phyloP scores from a whole-genome alignment of 371 early-diverging fungal species.

The Nematocida sp. region DNA sequence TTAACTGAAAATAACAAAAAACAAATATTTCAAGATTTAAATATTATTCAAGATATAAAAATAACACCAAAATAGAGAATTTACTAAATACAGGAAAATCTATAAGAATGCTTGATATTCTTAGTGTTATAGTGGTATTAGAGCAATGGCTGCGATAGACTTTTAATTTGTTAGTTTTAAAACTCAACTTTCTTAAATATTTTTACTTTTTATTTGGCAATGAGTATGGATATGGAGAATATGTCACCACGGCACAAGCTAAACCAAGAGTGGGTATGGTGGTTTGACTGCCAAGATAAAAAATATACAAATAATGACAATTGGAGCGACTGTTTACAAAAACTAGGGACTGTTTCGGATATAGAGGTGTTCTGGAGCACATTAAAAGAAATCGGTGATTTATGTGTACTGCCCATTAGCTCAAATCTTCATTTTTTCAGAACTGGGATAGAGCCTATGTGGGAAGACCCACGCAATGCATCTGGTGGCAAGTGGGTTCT shows the following conservation, averaged over 20 bases:
- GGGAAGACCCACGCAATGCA: conserved; percentile 93
- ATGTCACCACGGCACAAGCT: conserved; percentile 77
- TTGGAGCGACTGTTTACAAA: conserved; percentile 48
- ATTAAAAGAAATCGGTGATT: conserved; percentile 71
- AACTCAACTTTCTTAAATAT: conserved; percentile 47
- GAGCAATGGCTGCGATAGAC: background rate
- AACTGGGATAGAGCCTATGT: conserved; percentile 89
- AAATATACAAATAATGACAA: conserved; percentile 38
- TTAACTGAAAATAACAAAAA: background rate
- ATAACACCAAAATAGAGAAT: background rate
- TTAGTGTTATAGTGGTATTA: too few relatives aligned
- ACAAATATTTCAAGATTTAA: background rate
- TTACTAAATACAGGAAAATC: background rate
- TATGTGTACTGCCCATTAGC: conserved; percentile 49
- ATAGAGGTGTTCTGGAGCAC: conserved; percentile 44
- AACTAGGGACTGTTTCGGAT: conserved; percentile 30
- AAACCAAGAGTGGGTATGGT: conserved; percentile 81
- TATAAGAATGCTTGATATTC: background rate
- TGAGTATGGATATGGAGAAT: conserved; percentile 51
- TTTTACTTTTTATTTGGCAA: conserved; percentile 42
- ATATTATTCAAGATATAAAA: background rate
- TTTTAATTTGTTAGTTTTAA: conserved; percentile 4
- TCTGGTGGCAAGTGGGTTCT: conserved; percentile 91
- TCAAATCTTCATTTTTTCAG: conserved; percentile 93
- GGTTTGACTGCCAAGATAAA: conserved; percentile 81